These are phyloP conservation scores for Wallacemonas rigidus DNA, from an alignment of 208 protist species.

Conservation along the genomic window DNA sequence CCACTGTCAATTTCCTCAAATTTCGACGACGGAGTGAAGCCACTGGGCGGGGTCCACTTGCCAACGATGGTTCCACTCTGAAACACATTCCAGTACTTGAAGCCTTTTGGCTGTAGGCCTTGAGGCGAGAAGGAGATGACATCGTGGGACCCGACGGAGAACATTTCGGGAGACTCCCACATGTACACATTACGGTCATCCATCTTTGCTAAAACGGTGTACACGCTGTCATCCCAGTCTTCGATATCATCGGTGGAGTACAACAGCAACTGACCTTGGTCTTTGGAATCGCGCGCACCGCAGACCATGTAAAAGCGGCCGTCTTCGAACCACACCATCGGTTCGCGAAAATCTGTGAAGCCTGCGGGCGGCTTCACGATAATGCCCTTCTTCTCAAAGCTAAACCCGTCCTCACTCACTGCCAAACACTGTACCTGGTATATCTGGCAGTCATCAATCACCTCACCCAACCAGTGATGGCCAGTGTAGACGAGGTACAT, in stretches of 20 bases:
- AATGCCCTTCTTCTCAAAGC: conserved; percentile 65
- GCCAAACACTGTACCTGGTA: conserved; percentile 72
- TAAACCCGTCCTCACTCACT: conserved; percentile 70
- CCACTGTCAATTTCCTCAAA: conserved; percentile 49
- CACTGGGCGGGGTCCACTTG: conserved; percentile 42
- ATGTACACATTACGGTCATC: conserved; percentile 64
- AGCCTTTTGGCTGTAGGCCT: conserved; percentile 34
- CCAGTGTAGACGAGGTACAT: conserved; percentile 65
- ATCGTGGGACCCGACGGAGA: conserved; percentile 27
- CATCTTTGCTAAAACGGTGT: conserved; percentile 49
- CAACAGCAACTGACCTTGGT: conserved; percentile 66
- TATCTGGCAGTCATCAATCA: conserved; percentile 45
- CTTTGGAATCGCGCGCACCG: conserved; percentile 47
- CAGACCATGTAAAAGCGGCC: conserved; percentile 70
- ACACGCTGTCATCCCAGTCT: conserved; percentile 71
- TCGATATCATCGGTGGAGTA: conserved; percentile 68
- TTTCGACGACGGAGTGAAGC: conserved; percentile 33
- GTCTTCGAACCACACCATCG: conserved; percentile 57
- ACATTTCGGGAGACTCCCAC: conserved; percentile 60
- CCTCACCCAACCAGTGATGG: conserved; percentile 59
- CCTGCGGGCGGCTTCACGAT: conserved; percentile 70
- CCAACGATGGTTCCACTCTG: conserved; percentile 44
- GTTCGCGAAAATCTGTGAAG: conserved; percentile 55
- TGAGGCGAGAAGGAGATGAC: conserved; percentile 48
- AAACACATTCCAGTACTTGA: conserved; percentile 41